Base-by-base conservation (phyloP, 257 asterid genomes). In the Sherardia arvensis region DNA sequence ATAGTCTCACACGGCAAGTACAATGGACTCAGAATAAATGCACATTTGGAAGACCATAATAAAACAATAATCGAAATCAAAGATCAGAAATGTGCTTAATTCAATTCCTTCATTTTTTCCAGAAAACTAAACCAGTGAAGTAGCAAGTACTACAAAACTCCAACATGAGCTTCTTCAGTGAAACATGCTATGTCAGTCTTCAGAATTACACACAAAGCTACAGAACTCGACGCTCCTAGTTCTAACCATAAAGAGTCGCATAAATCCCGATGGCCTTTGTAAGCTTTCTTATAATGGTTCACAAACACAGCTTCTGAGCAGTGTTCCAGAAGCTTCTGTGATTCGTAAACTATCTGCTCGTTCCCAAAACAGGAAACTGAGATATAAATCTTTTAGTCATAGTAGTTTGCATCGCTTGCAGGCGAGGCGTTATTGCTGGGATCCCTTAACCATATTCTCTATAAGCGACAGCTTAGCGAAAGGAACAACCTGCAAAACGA, bases 401-500 rank as follows among this genome's bases (percentile, higher is more conserved):
- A 26, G 9, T 4, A 64, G 9, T 63, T 25, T 45, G 67, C 29
- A 21, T 30, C 18, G 49, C 51, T 23, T 23, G 23, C 49, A 20
- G 22, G 69, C 7, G 51, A 43, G 51, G 7, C 65, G 66, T 66
- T 77, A 67, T 54, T 73, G 30, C 7, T 59, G 70, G 22, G 72
- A 75, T 26, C 51, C 60, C 26, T 64, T 66, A 25, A 59, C 59
- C 43, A 38, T 69, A 53, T 75, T 53, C 20, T 59, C 79, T 17
- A 34, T 26, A 68, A 55, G 34, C 22, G 75, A 53, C 55, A 55
- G 25, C 53, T 66, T 57, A 67, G 49, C 69, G 11, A 34, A 66
- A 14, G 85, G 87, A 27, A 80, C 80, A 20, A 81, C 83, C 85
- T 83, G 84, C 55, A 62, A 22, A 57, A 62, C 53, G 22, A 56